Percentiles rank a stretch among this genome's conserved stretches.
These are phyloP conservation scores for Russula virescens DNA, from an alignment of 768 basidiomycete genomes.

Conservation along the genomic window DNA sequence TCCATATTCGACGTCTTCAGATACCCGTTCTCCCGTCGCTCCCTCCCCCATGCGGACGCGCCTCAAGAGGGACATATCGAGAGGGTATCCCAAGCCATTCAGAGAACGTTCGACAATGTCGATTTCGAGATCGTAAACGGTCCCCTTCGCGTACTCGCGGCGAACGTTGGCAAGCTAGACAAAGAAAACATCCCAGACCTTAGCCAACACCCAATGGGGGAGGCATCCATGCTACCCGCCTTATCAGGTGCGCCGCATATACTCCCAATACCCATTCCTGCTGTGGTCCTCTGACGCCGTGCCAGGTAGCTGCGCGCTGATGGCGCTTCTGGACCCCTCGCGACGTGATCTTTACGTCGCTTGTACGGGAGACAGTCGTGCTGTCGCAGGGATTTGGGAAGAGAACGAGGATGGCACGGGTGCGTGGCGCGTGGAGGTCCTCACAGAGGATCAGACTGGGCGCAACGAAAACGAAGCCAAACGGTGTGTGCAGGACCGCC, in stretches of 20 bases:
- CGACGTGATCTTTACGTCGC: slow-evolving; percentile 84
- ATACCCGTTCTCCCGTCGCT: slow-evolving; percentile 32
- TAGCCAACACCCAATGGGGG: slow-evolving; percentile 62
- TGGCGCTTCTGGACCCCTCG: slow-evolving; percentile 83
- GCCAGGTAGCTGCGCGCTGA: slow-evolving; percentile 83
- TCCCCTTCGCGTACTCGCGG: slow-evolving; percentile 66
- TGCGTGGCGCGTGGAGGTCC: slow-evolving; percentile 86
- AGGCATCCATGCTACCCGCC: slow-evolving; percentile 75
- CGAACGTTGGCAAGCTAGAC: slow-evolving; percentile 46
- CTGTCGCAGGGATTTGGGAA: slow-evolving; percentile 92
- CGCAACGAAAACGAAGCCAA: slow-evolving; percentile 79
- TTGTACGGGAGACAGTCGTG: slow-evolving; percentile 88
- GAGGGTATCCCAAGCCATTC: slow-evolving; percentile 59
- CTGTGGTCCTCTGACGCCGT: slow-evolving; percentile 16
- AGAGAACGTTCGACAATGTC: slow-evolving; percentile 72
- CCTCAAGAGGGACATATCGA: slow-evolving; percentile 43
- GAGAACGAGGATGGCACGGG: slow-evolving; percentile 57
- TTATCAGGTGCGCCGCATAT: slow-evolving; percentile 53
- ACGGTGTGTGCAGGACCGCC: slow-evolving; percentile 45
- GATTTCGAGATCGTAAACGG: slow-evolving; percentile 79
- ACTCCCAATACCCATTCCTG: not conserved
- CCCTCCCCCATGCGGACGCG: slow-evolving; percentile 26
- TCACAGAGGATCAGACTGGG: slow-evolving; percentile 95
- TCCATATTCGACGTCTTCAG: slow-evolving; percentile 35
- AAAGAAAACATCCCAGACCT: slow-evolving; percentile 55